Evolutionary conservation across 164 flowering plant species (phyloP), one percentile per base, ranked within the genome.

Genomic region (Paratinospora sagittata): DNA sequence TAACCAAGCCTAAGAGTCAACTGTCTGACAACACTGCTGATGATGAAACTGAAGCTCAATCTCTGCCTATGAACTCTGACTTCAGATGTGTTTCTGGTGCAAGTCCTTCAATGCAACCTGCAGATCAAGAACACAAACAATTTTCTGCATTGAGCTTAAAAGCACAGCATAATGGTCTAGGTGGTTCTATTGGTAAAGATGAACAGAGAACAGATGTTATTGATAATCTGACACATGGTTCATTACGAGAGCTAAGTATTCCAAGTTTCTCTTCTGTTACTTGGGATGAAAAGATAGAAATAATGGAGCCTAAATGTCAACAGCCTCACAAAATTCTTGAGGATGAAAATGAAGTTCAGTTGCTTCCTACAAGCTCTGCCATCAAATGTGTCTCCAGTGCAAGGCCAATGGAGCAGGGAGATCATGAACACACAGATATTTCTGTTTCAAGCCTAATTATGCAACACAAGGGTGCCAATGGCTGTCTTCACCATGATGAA

Each of bases 201-300:
- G 82, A 80, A 52, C 75, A 78, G 27, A 69, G 58, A 52, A 43
- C 27, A 61, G 68, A 43, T 70, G 67, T 71, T 27, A 77, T 79
- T 72, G 79, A 78, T 73, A 67, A 73, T 70, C 65, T 57, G 34
- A 66, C 71, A 16, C 63, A 55, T 16, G 67, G 47, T 69, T 73
- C 84, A 55, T 73, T 79, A 27, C 79, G 70, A 69, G 85, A 73
- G 64, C 71, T 67, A 67, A 64, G 67, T 80, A 77, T 65, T 39
- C 74, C 80, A 7, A 68, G 73, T 76, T 78, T 86, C 43, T 79
- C 91, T 67, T 72, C 70, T 78, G 87, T 84, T 66, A 85, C 87
- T 23, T 90, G 93, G 92, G 97, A 57, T 57, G 75, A 73, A 57
- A 73, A 73, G 45, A 67, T 21, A 66, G 75, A 73, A 65, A 67